phyloP scores from a whole-genome alignment of 2,329 filamentous ascomycete genomes.

The Talaromyces sp. region DNA sequence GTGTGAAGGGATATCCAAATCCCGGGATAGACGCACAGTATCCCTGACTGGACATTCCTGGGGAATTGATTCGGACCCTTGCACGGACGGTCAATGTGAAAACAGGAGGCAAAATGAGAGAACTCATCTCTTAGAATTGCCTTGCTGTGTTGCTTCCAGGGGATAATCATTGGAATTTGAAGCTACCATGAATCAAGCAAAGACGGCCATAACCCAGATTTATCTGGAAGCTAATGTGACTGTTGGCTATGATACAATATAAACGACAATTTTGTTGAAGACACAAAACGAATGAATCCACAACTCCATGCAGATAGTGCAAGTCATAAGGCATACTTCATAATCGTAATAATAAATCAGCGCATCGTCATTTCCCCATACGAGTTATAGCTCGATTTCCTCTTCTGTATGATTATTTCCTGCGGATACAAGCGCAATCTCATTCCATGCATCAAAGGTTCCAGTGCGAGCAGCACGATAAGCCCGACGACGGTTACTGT shows the following conservation, averaged over 20 bases:
- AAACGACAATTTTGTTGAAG: neutral
- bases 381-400: slow-evolving; percentile 37
- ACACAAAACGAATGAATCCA: neutral
- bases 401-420: slow-evolving; percentile 37
- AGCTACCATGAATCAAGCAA: neutral
- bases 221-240: neutral
- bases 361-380: neutral
- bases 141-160: neutral
- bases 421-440: slow-evolving; percentile 38
- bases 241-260: neutral
- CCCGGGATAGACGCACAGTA: neutral
- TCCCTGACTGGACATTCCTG: neutral
- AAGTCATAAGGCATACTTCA: neutral
- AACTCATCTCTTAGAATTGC: neutral
- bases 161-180: neutral
- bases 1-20: neutral
- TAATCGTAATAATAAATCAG: neutral
- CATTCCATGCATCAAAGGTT: slow-evolving; percentile 39
- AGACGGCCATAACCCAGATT: neutral
- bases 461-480: slow-evolving; percentile 38
- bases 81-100: neutral
- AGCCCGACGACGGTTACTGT: slow-evolving; percentile 16
- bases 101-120: neutral
- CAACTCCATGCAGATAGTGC: neutral
- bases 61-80: neutral